Base-by-base conservation (phyloP, 441 rosid species). In the Viola pubescens region DNA sequence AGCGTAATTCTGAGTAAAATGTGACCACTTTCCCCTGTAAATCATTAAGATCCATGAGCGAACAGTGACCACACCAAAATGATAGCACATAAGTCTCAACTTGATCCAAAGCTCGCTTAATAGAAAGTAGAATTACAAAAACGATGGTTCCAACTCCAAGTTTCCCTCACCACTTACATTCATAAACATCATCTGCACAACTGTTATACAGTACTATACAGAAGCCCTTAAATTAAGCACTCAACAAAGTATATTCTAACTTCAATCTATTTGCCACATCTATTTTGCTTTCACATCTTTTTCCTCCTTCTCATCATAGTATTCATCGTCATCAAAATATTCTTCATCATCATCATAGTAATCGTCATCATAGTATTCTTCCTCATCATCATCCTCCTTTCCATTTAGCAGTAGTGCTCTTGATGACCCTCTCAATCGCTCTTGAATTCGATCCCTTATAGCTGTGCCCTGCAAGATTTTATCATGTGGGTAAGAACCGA, bases 361-460 rank as follows among this genome's bases (percentile, higher is more conserved):
- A n/a, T 79, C 73, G 9, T 83, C 82, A 10, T 74, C 74, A 45
- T 75, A 66, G 52, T 67, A 54, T 26, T 78, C 73, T 11, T 81
- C 80, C 10, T 74, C 79, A 3, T 73, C 69, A 1, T 69, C 82
- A 4, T 76, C 77, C 0, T 66, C 77, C 56, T 71, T 48, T 3
- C 79, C 81, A 10, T 73, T 71, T 38, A 16, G 52, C 65, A 78
- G 67, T 53, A 78, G 58, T 44, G 58, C 86, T 63, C 66, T 64
- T 38, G 72, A 66, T 41, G 53, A 91, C 59, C 80, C 74, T 77
- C 59, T 80, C 55, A 86, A 52, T 57, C 77, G 80, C 65, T 82
- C 94, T 65, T 84, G 91, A 68, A 86, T 86, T 59, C 85, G 63
- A 56, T 88, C 91, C 71, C 91, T 78, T 39, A 89, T 89, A 55